These are phyloP conservation scores for Podila verticillata DNA, from an alignment of 192 early-diverging fungal genomes.

Conservation along the genomic window DNA sequence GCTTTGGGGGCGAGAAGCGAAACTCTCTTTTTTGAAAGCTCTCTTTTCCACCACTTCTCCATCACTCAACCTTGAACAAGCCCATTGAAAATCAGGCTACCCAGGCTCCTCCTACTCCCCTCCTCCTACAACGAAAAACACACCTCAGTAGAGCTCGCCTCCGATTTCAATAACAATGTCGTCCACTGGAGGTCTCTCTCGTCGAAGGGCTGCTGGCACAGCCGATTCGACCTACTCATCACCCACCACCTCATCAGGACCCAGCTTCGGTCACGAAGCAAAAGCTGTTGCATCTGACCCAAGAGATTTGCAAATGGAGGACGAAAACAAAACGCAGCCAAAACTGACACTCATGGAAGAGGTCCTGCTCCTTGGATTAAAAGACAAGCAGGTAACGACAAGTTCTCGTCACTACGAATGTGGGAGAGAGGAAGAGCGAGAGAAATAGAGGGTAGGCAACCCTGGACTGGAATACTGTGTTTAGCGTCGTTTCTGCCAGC, in stretches of 20 bases:
- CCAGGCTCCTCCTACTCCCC: too few species aligned
- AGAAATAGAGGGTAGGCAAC: too few species aligned
- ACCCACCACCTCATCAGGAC: slow-evolving; percentile 28
- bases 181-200: slow-evolving; percentile 51
- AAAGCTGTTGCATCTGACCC: slow-evolving; percentile 62
- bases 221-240: slow-evolving; percentile 28
- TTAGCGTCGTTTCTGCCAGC: too few species aligned
- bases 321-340: slow-evolving; percentile 65
- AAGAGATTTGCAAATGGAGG: slow-evolving; percentile 62
- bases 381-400: slow-evolving; percentile 82
- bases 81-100: neutral
- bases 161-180: slow-evolving; percentile 16
- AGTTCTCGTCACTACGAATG: neutral
- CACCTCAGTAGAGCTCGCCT: too few species aligned
- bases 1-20: neutral
- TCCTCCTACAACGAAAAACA: too few species aligned
- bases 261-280: slow-evolving; percentile 20
- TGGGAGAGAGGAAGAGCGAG: too few species aligned
- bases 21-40: neutral
- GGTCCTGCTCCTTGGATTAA: slow-evolving; percentile 91
- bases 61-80: neutral
- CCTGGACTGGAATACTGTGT: too few species aligned
- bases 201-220: slow-evolving; percentile 46
- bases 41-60: neutral
- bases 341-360: slow-evolving; percentile 95